Evolutionary conservation across 2,329 filamentous ascomycete genomes (phyloP).

Genomic region (Colletotrichum sp.): DNA sequence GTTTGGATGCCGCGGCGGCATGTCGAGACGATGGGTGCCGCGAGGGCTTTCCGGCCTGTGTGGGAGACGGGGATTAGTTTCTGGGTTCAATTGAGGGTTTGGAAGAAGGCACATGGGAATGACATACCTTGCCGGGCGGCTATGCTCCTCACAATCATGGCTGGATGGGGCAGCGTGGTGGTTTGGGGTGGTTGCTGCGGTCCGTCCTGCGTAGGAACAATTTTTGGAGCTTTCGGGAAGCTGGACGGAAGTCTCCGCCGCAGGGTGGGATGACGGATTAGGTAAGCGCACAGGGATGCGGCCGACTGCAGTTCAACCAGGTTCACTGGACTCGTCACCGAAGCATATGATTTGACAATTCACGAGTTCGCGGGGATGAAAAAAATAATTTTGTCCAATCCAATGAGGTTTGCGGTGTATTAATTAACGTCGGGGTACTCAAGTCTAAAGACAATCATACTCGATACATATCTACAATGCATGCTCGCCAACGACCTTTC

Average conservation of each 20-base stretch:
- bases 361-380: not conserved
- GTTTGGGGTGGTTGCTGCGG: conserved; percentile 50
- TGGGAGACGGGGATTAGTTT: not conserved
- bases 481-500: conserved; percentile 30
- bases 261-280: not conserved
- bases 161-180: conserved; percentile 28
- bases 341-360: not conserved
- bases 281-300: conserved; percentile 1
- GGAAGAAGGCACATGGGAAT: not conserved
- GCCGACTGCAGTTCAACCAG: not conserved
- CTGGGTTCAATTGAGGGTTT: conserved; percentile 23
- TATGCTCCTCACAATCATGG: conserved; percentile 63
- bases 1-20: conserved; percentile 45
- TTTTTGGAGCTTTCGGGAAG: conserved; percentile 18
- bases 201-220: conserved; percentile 18
- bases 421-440: conserved; percentile 23
- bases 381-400: not conserved
- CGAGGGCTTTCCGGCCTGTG: conserved; percentile 59
- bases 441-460: conserved; percentile 23
- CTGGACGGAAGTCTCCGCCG: conserved; percentile 13
- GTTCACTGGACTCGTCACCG: not conserved
- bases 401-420: conserved; percentile 12
- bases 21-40: conserved; percentile 43
- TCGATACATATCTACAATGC: conserved; percentile 35
- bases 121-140: conserved; percentile 59